Evolutionary conservation across 75 land plant genomes (phyloP).

Genomic region (Cryptomeria japonica): DNA sequence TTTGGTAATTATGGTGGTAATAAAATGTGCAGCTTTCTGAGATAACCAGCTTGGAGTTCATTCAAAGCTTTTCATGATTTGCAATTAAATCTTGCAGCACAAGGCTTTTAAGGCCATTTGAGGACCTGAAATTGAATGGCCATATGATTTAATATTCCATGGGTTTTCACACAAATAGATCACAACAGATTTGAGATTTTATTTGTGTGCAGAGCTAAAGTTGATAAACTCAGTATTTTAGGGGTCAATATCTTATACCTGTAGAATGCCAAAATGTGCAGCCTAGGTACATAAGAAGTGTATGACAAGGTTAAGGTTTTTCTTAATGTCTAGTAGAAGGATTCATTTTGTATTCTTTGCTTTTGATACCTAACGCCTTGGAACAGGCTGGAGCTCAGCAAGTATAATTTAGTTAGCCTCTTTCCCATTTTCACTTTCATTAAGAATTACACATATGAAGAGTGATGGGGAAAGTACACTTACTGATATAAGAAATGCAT

Average conservation of each 20-base stretch:
- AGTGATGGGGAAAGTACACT: not conserved
- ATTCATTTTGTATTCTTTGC: not conserved
- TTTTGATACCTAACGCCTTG: not conserved
- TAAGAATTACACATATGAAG: not conserved
- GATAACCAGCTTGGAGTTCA: not conserved
- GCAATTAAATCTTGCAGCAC: not conserved
- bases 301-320: not conserved
- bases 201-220: not conserved
- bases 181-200: not conserved
- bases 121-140: not conserved
- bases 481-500: not conserved
- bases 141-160: too few species aligned
- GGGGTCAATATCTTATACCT: too few species aligned
- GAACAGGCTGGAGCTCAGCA: not conserved
- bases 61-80: not conserved
- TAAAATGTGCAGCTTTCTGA: not conserved
- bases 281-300: not conserved
- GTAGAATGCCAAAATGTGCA: not conserved
- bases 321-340: not conserved
- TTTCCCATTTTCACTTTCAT: not conserved
- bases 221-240: not conserved
- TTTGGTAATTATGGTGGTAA: not conserved
- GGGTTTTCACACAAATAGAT: not conserved
- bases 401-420: not conserved
- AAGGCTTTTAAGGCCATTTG: not conserved